A percentile compares a stretch with the other conserved stretches of the same genome.
Conservation (phyloP, 352 stramenopile genomes). For the Phytophthora aleatoria region DNA sequence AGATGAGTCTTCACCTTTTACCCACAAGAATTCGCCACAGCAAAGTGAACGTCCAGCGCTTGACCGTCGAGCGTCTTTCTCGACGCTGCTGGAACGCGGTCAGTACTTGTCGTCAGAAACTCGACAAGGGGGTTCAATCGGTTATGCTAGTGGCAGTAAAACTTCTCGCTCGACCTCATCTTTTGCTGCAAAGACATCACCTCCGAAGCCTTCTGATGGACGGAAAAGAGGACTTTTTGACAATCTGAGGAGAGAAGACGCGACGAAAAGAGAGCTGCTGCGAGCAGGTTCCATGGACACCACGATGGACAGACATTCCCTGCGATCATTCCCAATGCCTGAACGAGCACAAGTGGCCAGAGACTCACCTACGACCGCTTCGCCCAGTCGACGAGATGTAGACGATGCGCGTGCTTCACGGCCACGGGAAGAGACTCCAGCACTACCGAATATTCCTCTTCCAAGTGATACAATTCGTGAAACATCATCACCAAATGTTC, state of each 20-base stretch:
- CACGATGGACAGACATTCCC: slow-evolving; percentile 22
- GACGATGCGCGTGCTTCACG: slow-evolving; percentile 4
- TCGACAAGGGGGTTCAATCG: slow-evolving; percentile 9
- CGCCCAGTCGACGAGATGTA: slow-evolving; percentile 19
- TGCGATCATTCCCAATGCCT: slow-evolving; percentile 7
- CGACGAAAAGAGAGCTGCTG: slow-evolving; percentile 28
- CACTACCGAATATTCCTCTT: slow-evolving; percentile 70
- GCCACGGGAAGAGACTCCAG: slow-evolving; percentile 57
- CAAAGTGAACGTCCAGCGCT: slow-evolving; percentile 32
- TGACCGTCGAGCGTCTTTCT: slow-evolving; percentile 60
- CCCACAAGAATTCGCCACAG: slow-evolving; percentile 25
- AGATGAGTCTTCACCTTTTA: slow-evolving; percentile 6
- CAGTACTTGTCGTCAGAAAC: slow-evolving; percentile 13
- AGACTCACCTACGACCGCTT: slow-evolving; percentile 24
- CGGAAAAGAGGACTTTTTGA: slow-evolving; percentile 25
- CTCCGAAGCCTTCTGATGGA: slow-evolving; percentile 19
- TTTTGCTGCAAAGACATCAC: slow-evolving; percentile 9
- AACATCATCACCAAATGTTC: slow-evolving; percentile 17
- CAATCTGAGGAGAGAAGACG: slow-evolving; percentile 30
- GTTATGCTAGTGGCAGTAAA: slow-evolving; percentile 23
- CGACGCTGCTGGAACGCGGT: slow-evolving; percentile 21
- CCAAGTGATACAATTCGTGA: slow-evolving; percentile 27
- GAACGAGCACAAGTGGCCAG: slow-evolving; percentile 25
- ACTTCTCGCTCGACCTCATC: slow-evolving; percentile 19
- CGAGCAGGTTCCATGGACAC: slow-evolving; percentile 32